These are phyloP conservation scores for Fusarium irregulare DNA, from an alignment of 2,329 filamentous ascomycete species.

Conservation along the genomic window DNA sequence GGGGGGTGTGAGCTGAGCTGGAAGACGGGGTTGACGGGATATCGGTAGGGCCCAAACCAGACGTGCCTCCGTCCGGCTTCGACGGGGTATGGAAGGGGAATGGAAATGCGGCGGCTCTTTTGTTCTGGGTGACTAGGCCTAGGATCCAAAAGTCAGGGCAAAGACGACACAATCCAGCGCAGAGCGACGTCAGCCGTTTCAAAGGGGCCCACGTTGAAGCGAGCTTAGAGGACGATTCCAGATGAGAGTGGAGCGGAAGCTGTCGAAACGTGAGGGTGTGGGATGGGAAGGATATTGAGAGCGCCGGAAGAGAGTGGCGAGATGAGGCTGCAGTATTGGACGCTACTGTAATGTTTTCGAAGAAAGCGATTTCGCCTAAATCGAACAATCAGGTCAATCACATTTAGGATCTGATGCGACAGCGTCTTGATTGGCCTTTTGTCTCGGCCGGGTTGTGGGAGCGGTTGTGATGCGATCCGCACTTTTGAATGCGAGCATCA, in stretches of 20 bases:
- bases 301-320: slow-evolving; percentile 41
- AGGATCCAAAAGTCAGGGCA: slow-evolving; percentile 44
- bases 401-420: slow-evolving; percentile 41
- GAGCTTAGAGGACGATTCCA: slow-evolving; percentile 18
- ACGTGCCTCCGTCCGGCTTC: slow-evolving; percentile 36
- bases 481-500: slow-evolving; percentile 33
- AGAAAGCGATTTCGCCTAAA: slow-evolving; percentile 39
- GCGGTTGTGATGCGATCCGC: slow-evolving; percentile 42
- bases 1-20: slow-evolving; percentile 43
- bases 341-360: slow-evolving; percentile 25
- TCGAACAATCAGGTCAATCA: slow-evolving; percentile 30
- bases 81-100: slow-evolving; percentile 44
- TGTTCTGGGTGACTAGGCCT: slow-evolving; percentile 44
- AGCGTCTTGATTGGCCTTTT: slow-evolving; percentile 34
- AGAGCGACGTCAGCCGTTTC: slow-evolving; percentile 42
- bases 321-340: slow-evolving; percentile 36
- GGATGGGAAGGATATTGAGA: slow-evolving; percentile 33
- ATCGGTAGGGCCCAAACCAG: slow-evolving; percentile 33
- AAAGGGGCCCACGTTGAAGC: slow-evolving; percentile 37
- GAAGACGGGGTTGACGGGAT: slow-evolving; percentile 31
- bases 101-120: slow-evolving; percentile 48
- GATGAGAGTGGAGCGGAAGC: slow-evolving; percentile 29
- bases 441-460: slow-evolving; percentile 26
- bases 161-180: slow-evolving; percentile 15
- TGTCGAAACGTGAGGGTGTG: slow-evolving; percentile 33